Base-by-base conservation (phyloP, 306 rosid genomes). In the Vigna unguiculata region DNA sequence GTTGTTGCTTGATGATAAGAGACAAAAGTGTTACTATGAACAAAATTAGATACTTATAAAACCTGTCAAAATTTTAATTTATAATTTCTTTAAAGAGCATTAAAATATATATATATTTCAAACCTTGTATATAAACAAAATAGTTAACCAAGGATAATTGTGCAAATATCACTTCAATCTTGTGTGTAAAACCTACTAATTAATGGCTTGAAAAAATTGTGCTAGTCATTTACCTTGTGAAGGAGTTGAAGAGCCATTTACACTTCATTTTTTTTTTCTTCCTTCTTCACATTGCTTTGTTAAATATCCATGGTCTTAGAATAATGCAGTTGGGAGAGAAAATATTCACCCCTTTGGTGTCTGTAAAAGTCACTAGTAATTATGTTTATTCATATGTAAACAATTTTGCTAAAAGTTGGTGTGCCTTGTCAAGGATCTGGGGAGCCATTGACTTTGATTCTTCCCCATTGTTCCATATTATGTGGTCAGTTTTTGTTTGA, bases 181-280 rank as follows among this genome's bases (percentile, higher is more conserved):
- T 28, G n/a, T 55, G n/a, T 11, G 63, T 57, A 57, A 58, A 58
- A 58, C 40, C 9, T 58, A 21, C 4, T 12, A 4, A 21, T 21
- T 1, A 24, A 28, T 28, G 32, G 7, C 21, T 16, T 34, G 34
- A 34, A 32, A 34, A 32, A 16, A 34, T 30, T 32, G 12, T 60
- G 63, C 16, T 10, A 11, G 19, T 59, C 6, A n/a, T 64, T 17
- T 38, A 28, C 2, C 70, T 19, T 40, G 7, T 9, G 70, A 64
- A 64, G 70, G 32, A 19, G 40, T 64, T 64, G 17, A 64, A 17
- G 51, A 64, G 70, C 17, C 51, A 5, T 60, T 59, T 15, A 60
- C 43, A 25, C 19, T n/a, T 58, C 2, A 40, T 40, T 40, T 9
- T 34, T 9, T 32, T 32, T 9, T 4, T 25, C 2, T 10, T 3